A percentile compares a stretch with the other conserved stretches of the same genome.
Evolutionary conservation across 495 filamentous ascomycete species (phyloP).

Genomic region (Echria macrotheca): DNA sequence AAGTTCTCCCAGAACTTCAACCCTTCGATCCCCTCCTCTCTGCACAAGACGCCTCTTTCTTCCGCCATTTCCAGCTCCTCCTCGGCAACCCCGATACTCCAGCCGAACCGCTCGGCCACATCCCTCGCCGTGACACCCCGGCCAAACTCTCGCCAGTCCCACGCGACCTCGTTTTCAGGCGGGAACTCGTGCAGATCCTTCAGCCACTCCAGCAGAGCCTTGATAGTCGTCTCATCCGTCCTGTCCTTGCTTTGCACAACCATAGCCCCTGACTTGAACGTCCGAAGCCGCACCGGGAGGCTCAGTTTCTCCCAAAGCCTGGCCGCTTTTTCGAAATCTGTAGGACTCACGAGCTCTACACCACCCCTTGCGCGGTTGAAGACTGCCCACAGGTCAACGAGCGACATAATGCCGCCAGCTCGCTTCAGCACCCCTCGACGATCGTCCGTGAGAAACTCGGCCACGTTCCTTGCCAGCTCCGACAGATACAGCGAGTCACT

Average conservation of each 20-base stretch:
- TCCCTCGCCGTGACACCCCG: conserved; percentile 86
- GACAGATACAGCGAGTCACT: conserved; percentile 55
- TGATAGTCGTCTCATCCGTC: conserved; percentile 86
- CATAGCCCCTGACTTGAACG: conserved; percentile 85
- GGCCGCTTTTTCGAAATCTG: conserved; percentile 87
- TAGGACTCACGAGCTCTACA: conserved; percentile 87
- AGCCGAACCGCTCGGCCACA: conserved; percentile 84
- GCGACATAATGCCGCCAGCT: conserved; percentile 88
- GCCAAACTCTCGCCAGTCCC: conserved; percentile 75
- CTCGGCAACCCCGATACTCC: conserved; percentile 95
- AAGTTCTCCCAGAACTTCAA: conserved; percentile 77
- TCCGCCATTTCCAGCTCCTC: conserved; percentile 98
- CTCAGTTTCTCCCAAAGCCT: conserved; percentile 81
- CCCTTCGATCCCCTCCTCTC: conserved; percentile 79
- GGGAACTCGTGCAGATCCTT: conserved; percentile 61
- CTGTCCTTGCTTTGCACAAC: conserved; percentile 86
- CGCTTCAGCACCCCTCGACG: conserved; percentile 68
- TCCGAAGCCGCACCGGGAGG: conserved; percentile 77
- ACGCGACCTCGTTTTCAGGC: conserved; percentile 56
- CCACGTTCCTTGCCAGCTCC: conserved; percentile 83
- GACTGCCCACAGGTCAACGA: conserved; percentile 94
- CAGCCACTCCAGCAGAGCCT: conserved; percentile 70
- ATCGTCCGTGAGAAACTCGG: conserved; percentile 93
- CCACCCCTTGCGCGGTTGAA: conserved; percentile 95
- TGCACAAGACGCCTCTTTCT: conserved; percentile 74